Percentiles rank a stretch among this genome's conserved stretches.
phyloP scores from a whole-genome alignment of 2,329 filamentous ascomycete species.

The Pseudomassariella vexata region DNA sequence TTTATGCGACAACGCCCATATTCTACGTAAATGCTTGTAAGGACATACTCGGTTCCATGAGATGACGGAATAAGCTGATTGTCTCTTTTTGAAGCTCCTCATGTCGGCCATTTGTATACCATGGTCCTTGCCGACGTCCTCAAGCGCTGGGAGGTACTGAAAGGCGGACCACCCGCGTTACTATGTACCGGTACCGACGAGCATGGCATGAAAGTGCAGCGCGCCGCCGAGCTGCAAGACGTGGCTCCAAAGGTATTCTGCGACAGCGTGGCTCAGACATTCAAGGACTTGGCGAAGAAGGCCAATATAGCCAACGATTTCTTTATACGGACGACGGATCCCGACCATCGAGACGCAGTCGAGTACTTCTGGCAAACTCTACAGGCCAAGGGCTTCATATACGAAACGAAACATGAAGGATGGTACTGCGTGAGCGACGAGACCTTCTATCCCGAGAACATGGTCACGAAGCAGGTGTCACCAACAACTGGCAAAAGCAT shows the following conservation, averaged over 20 bases:
- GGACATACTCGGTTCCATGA: slow-evolving; percentile 10
- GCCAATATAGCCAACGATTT: slow-evolving; percentile 71
- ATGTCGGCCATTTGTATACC: slow-evolving; percentile 90
- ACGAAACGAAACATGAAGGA: slow-evolving; percentile 79
- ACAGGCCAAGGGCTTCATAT: slow-evolving; percentile 70
- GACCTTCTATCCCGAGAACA: slow-evolving; percentile 80
- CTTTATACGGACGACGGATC: slow-evolving; percentile 89
- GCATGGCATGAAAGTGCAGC: slow-evolving; percentile 96
- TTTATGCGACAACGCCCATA: slow-evolving; percentile 93
- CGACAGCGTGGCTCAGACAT: slow-evolving; percentile 75
- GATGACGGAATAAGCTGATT: slow-evolving; percentile 1
- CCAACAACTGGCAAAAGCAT: slow-evolving; percentile 77
- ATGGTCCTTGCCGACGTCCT: slow-evolving; percentile 87
- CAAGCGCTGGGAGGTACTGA: slow-evolving; percentile 83
- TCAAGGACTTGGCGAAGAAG: slow-evolving; percentile 65
- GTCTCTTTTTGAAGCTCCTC: slow-evolving; percentile 57
- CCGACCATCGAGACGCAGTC: slow-evolving; percentile 75
- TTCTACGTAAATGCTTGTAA: slow-evolving; percentile 97
- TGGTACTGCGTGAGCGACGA: slow-evolving; percentile 98
- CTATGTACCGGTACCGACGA: slow-evolving; percentile 93
- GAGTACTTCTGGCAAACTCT: slow-evolving; percentile 85
- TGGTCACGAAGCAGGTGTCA: slow-evolving; percentile 69
- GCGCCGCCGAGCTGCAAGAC: slow-evolving; percentile 67
- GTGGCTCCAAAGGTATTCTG: slow-evolving; percentile 79
- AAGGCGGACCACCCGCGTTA: slow-evolving; percentile 58